A percentile compares a stretch with the other conserved stretches of the same genome.
Evolutionary conservation across 2,329 filamentous ascomycete species (phyloP).

Genomic region (Phaeosphaeriaceae sp.): DNA sequence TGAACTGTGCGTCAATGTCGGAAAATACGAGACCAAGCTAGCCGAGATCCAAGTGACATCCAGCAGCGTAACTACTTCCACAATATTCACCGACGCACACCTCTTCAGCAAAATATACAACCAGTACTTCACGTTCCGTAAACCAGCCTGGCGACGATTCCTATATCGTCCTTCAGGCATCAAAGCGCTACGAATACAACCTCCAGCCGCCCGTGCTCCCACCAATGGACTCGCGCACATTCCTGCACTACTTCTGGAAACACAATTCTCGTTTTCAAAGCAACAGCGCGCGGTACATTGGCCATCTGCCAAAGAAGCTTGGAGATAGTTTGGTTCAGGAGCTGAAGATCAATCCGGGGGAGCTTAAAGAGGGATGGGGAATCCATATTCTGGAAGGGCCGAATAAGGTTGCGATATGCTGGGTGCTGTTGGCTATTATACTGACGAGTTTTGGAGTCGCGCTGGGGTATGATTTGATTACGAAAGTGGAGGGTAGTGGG

Average conservation of each 20-base stretch:
- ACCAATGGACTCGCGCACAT: conserved; percentile 16
- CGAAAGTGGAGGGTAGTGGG: conserved; percentile 9
- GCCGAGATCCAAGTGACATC: conserved; percentile 12
- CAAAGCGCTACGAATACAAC: neutral
- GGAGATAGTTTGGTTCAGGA: neutral
- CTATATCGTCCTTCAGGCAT: conserved; percentile 12
- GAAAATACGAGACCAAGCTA: conserved; percentile 8
- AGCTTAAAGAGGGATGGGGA: conserved; percentile 15
- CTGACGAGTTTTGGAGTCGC: conserved; percentile 12
- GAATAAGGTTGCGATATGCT: conserved; percentile 14
- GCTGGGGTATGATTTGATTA: conserved; percentile 6
- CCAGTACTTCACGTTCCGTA: conserved; percentile 6
- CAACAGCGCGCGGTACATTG: conserved; percentile 8
- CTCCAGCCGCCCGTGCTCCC: conserved; percentile 10
- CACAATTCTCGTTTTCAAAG: conserved; percentile 4
- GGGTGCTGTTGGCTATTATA: conserved; percentile 7
- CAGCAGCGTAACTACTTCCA: neutral
- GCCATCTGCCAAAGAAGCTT: conserved; percentile 18
- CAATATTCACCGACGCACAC: conserved; percentile 11
- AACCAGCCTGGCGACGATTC: conserved; percentile 3
- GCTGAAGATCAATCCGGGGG: conserved; percentile 3
- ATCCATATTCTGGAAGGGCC: conserved; percentile 20
- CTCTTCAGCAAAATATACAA: conserved; percentile 16
- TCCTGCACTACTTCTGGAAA: conserved; percentile 19
- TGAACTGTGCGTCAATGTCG: conserved; percentile 13